A percentile compares a stretch with the other conserved stretches of the same genome.
Evolutionary conservation across 2,329 filamentous ascomycete species (phyloP).

Genomic region (Phyllosticta citribraziliensis): DNA sequence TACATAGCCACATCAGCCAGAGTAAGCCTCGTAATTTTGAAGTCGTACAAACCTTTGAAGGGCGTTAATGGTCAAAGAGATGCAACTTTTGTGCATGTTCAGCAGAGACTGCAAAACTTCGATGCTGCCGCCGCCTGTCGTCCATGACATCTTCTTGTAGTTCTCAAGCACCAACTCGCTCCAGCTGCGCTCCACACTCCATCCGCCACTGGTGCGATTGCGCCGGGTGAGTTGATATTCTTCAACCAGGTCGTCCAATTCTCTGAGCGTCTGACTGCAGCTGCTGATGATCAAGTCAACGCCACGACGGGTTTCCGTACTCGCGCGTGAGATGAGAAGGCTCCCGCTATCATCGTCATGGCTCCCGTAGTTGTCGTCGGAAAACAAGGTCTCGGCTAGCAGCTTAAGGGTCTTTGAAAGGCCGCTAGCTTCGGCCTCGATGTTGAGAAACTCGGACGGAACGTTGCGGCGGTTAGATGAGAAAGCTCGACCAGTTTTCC

Average conservation of each 20-base stretch:
- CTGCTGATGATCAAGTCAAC: slow-evolving; percentile 31
- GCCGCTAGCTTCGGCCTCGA: slow-evolving; percentile 32
- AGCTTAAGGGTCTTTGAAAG: slow-evolving; percentile 35
- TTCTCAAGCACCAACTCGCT: slow-evolving; percentile 32
- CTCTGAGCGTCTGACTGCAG: slow-evolving; percentile 30
- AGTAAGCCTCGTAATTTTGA: not conserved
- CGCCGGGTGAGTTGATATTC: slow-evolving; percentile 36
- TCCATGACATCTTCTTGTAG: slow-evolving; percentile 37
- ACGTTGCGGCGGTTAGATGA: slow-evolving; percentile 30
- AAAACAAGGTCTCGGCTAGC: slow-evolving; percentile 36
- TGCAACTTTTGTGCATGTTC: slow-evolving; percentile 33
- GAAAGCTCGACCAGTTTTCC: slow-evolving; percentile 37
- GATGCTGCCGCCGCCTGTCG: slow-evolving; percentile 34
- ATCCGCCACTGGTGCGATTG: slow-evolving; percentile 30
- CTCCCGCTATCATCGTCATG: not conserved
- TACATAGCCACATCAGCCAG: not conserved
- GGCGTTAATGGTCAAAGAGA: slow-evolving; percentile 31
- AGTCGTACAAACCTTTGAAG: slow-evolving; percentile 27
- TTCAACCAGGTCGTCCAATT: slow-evolving; percentile 36
- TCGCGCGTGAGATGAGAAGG: slow-evolving; percentile 25
- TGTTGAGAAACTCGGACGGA: slow-evolving; percentile 32
- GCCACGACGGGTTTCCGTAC: slow-evolving; percentile 25
- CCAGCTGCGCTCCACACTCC: slow-evolving; percentile 35
- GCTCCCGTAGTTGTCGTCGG: slow-evolving; percentile 20
- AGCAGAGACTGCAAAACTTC: slow-evolving; percentile 30